phyloP scores from a whole-genome alignment of 2,329 filamentous ascomycete species.

The Phyllosticta capitalensis region DNA sequence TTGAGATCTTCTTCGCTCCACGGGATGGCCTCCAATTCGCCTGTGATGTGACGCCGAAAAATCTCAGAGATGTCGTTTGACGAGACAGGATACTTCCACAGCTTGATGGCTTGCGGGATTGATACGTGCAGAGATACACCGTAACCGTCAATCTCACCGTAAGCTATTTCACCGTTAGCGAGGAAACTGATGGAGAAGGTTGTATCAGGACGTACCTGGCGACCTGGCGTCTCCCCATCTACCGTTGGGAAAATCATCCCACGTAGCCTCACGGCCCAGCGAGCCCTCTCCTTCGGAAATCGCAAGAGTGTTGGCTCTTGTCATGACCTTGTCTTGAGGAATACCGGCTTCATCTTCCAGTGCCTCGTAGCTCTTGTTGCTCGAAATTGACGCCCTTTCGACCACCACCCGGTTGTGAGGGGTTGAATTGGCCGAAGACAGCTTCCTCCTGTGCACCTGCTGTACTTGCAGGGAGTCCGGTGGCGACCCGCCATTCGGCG shows the following conservation, averaged over 20 bases:
- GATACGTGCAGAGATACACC: conserved; percentile 91
- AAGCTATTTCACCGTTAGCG: conserved; percentile 42
- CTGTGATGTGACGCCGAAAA: conserved; percentile 73
- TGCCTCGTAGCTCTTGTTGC: conserved; percentile 48
- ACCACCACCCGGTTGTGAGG: conserved; percentile 84
- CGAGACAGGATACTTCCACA: conserved; percentile 74
- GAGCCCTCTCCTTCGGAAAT: conserved; percentile 91
- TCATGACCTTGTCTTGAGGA: conserved; percentile 62
- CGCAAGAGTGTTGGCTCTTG: conserved; percentile 73
- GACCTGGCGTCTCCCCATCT: conserved; percentile 90
- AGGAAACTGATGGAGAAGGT: too few relatives aligned
- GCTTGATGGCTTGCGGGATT: conserved; percentile 66
- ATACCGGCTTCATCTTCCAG: conserved; percentile 68
- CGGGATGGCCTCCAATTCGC: conserved; percentile 70
- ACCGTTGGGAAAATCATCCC: conserved; percentile 97
- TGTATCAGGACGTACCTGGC: conserved; percentile 35
- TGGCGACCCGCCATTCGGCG: conserved; percentile 24
- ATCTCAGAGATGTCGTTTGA: conserved; percentile 64
- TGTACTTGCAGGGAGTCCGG: conserved; percentile 16
- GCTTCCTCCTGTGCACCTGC: conserved; percentile 44
- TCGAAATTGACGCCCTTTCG: conserved; percentile 48
- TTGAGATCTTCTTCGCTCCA: conserved; percentile 89
- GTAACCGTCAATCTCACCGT: conserved; percentile 96
- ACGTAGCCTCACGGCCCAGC: conserved; percentile 86
- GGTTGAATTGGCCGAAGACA: conserved; percentile 73